Percentiles rank a stretch among this genome's conserved stretches.
Evolutionary conservation across 1,284 basidiomycete genomes (phyloP).

Genomic region (Taiwanofungus camphoratus): DNA sequence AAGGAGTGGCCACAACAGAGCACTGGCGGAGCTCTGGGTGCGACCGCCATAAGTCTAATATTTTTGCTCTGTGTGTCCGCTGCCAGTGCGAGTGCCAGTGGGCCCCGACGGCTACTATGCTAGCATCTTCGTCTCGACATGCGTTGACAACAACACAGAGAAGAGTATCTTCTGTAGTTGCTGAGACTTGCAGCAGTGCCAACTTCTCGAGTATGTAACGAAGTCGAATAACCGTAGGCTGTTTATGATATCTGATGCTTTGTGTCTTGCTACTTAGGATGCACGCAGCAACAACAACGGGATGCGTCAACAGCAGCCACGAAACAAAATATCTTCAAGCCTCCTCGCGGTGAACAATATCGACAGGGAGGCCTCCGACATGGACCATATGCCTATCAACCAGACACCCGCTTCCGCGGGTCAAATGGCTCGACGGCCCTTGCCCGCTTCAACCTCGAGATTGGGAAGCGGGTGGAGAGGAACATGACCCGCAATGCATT

Average conservation of each 20-base stretch:
- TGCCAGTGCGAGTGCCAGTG: too few species aligned
- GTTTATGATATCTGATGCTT: too few species aligned
- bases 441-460: constrained; percentile 16
- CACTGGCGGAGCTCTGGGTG: neutral
- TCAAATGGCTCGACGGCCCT: constrained; percentile 8
- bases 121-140: constrained; percentile 36
- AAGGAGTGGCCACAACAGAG: too few species aligned
- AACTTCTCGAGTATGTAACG: too few species aligned
- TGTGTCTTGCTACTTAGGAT: neutral
- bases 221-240: too few species aligned
- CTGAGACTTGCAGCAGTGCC: constrained; percentile 6
- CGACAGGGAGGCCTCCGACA: constrained; percentile 2
- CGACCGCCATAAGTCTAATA: neutral
- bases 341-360: neutral
- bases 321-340: neutral
- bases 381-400: constrained; percentile 4
- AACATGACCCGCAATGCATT: constrained; percentile 2
- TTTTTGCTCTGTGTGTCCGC: neutral
- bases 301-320: constrained; percentile 13
- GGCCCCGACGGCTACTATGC: constrained; percentile 26
- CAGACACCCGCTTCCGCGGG: constrained; percentile 9
- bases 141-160: constrained; percentile 24
- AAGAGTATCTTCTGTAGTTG: constrained; percentile 3
- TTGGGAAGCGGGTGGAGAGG: constrained; percentile 12
- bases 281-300: constrained; percentile 11